Conservation (phyloP, 2,329 filamentous ascomycete species). For the Lachnellula hyalina region DNA sequence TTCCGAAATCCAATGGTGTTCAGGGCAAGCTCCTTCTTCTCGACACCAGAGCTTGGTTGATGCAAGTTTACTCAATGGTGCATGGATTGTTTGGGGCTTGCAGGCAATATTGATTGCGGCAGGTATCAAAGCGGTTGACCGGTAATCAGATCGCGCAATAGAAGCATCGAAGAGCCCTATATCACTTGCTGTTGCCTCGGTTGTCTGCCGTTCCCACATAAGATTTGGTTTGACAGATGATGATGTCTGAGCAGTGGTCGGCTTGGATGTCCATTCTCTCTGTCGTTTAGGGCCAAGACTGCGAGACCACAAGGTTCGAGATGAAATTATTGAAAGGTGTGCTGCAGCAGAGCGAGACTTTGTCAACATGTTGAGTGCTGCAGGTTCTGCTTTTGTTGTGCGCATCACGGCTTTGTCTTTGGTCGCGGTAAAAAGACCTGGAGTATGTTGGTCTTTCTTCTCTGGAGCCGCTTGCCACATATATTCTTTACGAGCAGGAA, state of each 20-base stretch:
- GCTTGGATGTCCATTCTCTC: conserved; percentile 13
- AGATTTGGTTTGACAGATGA: not conserved
- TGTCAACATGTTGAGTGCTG: conserved; percentile 15
- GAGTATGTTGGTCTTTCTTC: not conserved
- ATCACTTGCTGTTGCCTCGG: not conserved
- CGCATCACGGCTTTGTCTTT: conserved; percentile 11
- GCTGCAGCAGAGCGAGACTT: conserved; percentile 7
- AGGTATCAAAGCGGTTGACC: conserved; percentile 18
- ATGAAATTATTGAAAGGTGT: conserved; percentile 11
- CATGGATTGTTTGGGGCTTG: conserved; percentile 14
- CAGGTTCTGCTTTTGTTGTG: conserved; percentile 18
- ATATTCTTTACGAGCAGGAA: not conserved
- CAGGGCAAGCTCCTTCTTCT: conserved; percentile 8
- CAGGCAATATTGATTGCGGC: conserved; percentile 23
- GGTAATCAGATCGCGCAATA: conserved; percentile 12
- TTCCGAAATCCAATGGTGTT: conserved; percentile 31
- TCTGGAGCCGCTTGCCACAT: conserved; percentile 16
- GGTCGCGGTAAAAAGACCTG: conserved; percentile 20
- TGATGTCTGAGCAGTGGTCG: not conserved
- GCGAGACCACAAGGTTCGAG: conserved; percentile 19
- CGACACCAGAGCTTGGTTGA: conserved; percentile 26
- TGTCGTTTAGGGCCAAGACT: not conserved
- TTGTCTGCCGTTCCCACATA: conserved; percentile 15
- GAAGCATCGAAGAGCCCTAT: conserved; percentile 20
- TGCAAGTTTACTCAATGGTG: conserved; percentile 12